Conservation (phyloP, 495 filamentous ascomycete species). For the Penicillium riverlandense region DNA sequence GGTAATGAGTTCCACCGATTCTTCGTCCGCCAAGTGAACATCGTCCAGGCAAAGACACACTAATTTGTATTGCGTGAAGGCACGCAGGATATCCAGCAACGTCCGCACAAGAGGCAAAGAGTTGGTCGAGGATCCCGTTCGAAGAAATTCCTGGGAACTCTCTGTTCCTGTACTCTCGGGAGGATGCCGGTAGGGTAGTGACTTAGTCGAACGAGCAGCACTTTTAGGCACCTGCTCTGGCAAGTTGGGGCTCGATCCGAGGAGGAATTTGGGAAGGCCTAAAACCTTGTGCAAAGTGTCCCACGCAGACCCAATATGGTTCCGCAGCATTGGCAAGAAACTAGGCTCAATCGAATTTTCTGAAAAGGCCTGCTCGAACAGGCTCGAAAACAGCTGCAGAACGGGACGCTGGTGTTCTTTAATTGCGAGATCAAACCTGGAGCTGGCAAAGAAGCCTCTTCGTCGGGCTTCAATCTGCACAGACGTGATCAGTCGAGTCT, state of each 20-base stretch:
- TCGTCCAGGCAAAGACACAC: conserved; percentile 69
- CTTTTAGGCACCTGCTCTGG: conserved; percentile 40
- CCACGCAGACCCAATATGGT: conserved; percentile 61
- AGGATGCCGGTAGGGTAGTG: conserved; percentile 4
- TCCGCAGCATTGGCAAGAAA: conserved; percentile 59
- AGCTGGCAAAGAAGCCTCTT: conserved; percentile 60
- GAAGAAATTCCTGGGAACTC: conserved; percentile 2
- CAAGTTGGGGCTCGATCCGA: conserved; percentile 24
- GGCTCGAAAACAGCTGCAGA: conserved; percentile 59
- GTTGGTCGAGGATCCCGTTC: conserved; percentile 38
- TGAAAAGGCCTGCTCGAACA: conserved; percentile 73
- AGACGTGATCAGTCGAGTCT: conserved; percentile 58
- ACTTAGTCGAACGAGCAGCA: too few species aligned
- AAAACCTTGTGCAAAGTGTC: conserved; percentile 46
- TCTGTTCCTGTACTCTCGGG: neutral
- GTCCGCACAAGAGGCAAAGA: conserved; percentile 61
- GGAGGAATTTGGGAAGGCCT: conserved; percentile 35
- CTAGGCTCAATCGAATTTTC: conserved; percentile 63
- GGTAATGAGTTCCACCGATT: conserved; percentile 61
- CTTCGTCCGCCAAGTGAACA: conserved; percentile 65
- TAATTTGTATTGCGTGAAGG: conserved; percentile 60
- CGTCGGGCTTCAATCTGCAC: conserved; percentile 49
- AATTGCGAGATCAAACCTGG: conserved; percentile 64
- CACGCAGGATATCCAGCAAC: conserved; percentile 61
- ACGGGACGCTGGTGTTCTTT: conserved; percentile 37